Conservation (phyloP, 2,329 filamentous ascomycete genomes). For the Rhynchosporium secalis region DNA sequence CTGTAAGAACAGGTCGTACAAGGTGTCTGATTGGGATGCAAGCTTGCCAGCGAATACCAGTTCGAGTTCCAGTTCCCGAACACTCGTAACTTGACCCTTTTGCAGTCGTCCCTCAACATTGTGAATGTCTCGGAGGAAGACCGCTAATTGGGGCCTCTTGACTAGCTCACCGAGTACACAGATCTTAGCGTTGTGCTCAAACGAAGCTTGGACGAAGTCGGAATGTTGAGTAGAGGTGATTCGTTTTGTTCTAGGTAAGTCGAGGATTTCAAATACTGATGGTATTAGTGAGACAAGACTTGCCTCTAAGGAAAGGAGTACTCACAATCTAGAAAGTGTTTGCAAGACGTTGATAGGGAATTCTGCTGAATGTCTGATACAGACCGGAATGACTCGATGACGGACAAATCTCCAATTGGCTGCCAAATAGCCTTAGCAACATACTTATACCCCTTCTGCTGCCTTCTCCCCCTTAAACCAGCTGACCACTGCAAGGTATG, state of each 20-base stretch:
- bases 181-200: conserved; percentile 25
- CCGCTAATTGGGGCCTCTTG: conserved; percentile 26
- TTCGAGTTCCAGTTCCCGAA: conserved; percentile 31
- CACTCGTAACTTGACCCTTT: conserved; percentile 25
- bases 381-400: not conserved
- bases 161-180: conserved; percentile 32
- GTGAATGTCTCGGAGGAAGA: conserved; percentile 30
- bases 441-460: conserved; percentile 26
- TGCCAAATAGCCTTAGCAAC: conserved; percentile 33
- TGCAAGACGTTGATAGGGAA: conserved; percentile 23
- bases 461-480: conserved; percentile 26
- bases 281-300: conserved; percentile 11
- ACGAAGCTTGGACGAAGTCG: conserved; percentile 23
- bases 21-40: conserved; percentile 28
- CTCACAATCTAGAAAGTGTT: conserved; percentile 32
- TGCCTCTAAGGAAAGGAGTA: not conserved
- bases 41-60: conserved; percentile 33
- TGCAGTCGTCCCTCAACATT: conserved; percentile 26
- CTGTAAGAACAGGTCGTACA: conserved; percentile 24
- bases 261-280: conserved; percentile 28
- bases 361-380: conserved; percentile 16
- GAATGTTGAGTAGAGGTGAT: not conserved
- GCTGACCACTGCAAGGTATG: conserved; percentile 29
- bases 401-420: conserved; percentile 22
- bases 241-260: not conserved